Evolutionary conservation across 2,329 filamentous ascomycete species (phyloP), one percentile per base, ranked within the genome.

Genomic region (Incumbomyces delicatus): DNA sequence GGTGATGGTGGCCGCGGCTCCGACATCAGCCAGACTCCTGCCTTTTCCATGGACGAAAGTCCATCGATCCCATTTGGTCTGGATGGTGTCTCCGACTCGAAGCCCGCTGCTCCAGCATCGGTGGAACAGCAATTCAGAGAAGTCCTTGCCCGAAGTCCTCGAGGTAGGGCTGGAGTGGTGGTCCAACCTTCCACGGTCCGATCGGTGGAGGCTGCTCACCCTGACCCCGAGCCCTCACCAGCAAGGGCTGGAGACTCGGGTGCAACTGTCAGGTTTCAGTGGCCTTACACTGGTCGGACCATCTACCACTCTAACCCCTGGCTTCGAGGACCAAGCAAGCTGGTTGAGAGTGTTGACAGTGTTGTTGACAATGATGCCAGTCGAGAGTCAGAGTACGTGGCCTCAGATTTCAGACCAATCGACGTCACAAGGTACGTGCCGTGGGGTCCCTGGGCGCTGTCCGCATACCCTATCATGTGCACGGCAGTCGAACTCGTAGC

Each of bases 391-490:
- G 29, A 30, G 22, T 45, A 45, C 33, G 32, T 37, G n/a, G 33
- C 33, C 18, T 45, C 42, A 17, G 56, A 58, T 43, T 57, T 58
- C 41, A 46, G 49, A 13, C 55, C 55, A 30, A 55, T 57, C 22
- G 53, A 58, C 33, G 33, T 57, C 29, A 50, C 53, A 6, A 48
- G 18, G 6, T 55, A 56, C 45, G 49, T 55, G 30, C 48, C 50
- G 14, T 57, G 53, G 36, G 34, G 43, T n/a, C 52, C 52, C 10
- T 56, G 55, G 35, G 52, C 53, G 10, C 56, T 54, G 52, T 55
- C 53, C 18, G 45, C 54, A 16, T 45, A 57, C 29, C 53, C 55
- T 1, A 36, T 57, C 34, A 48, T 56, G 36, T 56, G 52, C 46
- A 52, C 56, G 44, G 51, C 48, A 20, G 53, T 57, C 41, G 51